Percentiles rank a stretch among this genome's conserved stretches.
Evolutionary conservation across 345 rosid species (phyloP).

Genomic region (Linum lewisii): DNA sequence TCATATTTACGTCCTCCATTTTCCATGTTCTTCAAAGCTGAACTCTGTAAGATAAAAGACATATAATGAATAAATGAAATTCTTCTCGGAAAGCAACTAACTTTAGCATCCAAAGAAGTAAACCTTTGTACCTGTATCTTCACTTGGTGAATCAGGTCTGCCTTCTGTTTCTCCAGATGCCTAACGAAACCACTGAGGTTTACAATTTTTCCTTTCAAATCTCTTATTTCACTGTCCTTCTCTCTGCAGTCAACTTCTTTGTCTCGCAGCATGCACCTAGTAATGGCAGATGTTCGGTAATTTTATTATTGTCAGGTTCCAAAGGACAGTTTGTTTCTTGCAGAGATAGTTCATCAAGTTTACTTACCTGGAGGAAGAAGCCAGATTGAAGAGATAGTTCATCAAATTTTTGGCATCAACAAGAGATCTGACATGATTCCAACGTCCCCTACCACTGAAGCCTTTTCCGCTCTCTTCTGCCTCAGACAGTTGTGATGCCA

Average conservation of each 20-base stretch:
- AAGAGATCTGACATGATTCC: conserved; percentile 92
- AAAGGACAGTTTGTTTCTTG: too few species aligned
- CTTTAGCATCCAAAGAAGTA: neutral
- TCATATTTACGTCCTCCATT: conserved; percentile 31
- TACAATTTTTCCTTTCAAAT: conserved; percentile 61
- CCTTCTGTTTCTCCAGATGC: conserved; percentile 55
- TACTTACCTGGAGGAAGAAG: conserved; percentile 84
- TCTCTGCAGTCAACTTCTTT: conserved; percentile 78
- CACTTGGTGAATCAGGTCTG: conserved; percentile 57
- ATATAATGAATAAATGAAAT: neutral
- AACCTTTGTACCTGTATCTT: conserved; percentile 53
- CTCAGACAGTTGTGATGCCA: conserved; percentile 97
- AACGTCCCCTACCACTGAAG: conserved; percentile 85
- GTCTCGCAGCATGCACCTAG: conserved; percentile 72
- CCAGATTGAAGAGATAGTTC: conserved; percentile 72
- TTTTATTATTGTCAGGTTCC: neutral
- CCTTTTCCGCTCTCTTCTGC: conserved; percentile 88
- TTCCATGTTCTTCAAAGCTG: conserved; percentile 28
- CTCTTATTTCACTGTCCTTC: conserved; percentile 53
- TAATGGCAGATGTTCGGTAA: conserved; percentile 12
- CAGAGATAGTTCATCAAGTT: too few species aligned
- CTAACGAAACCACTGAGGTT: conserved; percentile 45
- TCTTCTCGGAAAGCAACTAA: neutral
- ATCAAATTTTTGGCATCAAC: conserved; percentile 76
- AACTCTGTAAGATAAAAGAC: conserved; percentile 22